A percentile compares a stretch with the other conserved stretches of the same genome.
phyloP scores from a whole-genome alignment of 345 rosid species.

The Pistacia integerrima region DNA sequence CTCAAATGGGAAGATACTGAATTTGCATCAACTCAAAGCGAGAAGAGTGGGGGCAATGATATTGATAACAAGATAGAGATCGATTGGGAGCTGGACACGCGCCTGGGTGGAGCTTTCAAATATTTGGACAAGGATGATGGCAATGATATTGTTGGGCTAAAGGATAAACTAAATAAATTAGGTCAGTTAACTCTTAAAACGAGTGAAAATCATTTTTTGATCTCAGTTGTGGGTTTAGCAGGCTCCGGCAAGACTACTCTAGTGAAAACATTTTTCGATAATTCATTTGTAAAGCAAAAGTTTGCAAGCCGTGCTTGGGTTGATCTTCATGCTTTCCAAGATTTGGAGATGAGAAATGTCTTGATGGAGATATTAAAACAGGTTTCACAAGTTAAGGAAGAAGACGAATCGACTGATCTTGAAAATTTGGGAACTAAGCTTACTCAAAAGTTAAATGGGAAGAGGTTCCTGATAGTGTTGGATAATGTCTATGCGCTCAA shows the following conservation, averaged over 20 bases:
- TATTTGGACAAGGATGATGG: too few relatives aligned
- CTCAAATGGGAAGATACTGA: not conserved
- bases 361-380: constrained; percentile 17
- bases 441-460: not conserved
- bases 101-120: too few relatives aligned
- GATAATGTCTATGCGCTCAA: not conserved
- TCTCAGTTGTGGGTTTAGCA: constrained; percentile 31
- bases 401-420: not conserved
- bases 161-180: not conserved
- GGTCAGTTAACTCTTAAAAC: not conserved
- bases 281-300: not conserved
- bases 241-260: constrained; percentile 43
- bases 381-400: not conserved
- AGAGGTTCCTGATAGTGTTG: not conserved
- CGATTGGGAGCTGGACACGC: too few relatives aligned
- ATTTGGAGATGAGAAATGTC: constrained; percentile 14
- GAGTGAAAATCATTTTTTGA: not conserved
- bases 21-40: not conserved
- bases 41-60: too few relatives aligned
- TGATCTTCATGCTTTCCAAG: constrained; percentile 14
- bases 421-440: not conserved
- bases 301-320: constrained; percentile 30
- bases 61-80: too few relatives aligned
- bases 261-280: constrained; percentile 14
- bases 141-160: not conserved